These are phyloP conservation scores for Vaccinium corymbosum DNA, from an alignment of 148 eudicot species.

Conservation along the genomic window DNA sequence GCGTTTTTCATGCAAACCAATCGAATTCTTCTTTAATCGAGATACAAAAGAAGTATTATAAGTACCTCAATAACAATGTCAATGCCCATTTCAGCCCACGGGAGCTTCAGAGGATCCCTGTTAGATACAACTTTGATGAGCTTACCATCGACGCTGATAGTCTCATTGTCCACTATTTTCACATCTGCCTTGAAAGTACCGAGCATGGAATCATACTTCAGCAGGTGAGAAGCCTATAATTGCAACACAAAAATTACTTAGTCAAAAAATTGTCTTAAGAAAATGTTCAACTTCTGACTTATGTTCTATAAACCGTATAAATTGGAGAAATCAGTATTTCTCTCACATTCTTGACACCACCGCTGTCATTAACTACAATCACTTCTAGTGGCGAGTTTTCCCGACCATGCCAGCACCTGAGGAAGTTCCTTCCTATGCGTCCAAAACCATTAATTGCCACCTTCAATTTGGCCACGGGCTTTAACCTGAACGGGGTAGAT, in stretches of 20 bases:
- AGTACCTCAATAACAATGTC: slow-evolving; percentile 89
- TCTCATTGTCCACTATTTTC: slow-evolving; percentile 78
- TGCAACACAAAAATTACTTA: neutral
- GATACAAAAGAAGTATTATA: slow-evolving; percentile 18
- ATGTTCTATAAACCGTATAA: neutral
- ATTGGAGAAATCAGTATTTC: neutral
- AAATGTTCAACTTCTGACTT: neutral
- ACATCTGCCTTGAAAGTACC: slow-evolving; percentile 97
- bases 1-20: neutral
- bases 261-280: neutral
- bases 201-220: slow-evolving; percentile 88
- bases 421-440: slow-evolving; percentile 96
- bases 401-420: slow-evolving; percentile 97
- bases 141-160: slow-evolving; percentile 89
- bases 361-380: slow-evolving; percentile 90
- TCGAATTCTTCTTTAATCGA: no score
- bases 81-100: slow-evolving; percentile 97
- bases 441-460: slow-evolving; percentile 99
- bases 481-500: slow-evolving; percentile 61
- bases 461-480: slow-evolving; percentile 77
- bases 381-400: slow-evolving; percentile 90
- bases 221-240: slow-evolving; percentile 89
- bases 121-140: slow-evolving; percentile 84
- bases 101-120: slow-evolving; percentile 94
- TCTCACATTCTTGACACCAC: slow-evolving; percentile 93